These are phyloP conservation scores for Kodamaea hsintzibuensis DNA, from an alignment of 805 yeast species.

Conservation along the genomic window DNA sequence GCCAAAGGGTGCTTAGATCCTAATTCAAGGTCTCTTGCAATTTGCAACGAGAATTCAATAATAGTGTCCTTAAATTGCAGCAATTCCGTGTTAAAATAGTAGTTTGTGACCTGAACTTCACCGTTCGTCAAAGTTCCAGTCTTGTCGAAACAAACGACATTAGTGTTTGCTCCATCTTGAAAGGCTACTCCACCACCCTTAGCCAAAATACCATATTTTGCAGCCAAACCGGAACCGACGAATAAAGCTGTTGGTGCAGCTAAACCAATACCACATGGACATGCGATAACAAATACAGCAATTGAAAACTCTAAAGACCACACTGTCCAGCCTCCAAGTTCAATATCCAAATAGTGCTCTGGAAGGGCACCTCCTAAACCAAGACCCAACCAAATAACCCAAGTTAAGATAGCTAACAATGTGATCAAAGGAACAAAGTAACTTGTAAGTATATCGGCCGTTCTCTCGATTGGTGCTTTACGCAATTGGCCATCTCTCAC, in stretches of 20 bases:
- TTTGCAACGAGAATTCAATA: slow-evolving; percentile 39
- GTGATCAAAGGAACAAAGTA: slow-evolving; percentile 73
- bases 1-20: slow-evolving; percentile 73
- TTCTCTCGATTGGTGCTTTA: slow-evolving; percentile 71
- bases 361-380: slow-evolving; percentile 60
- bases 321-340: slow-evolving; percentile 71
- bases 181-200: slow-evolving; percentile 83
- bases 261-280: slow-evolving; percentile 83
- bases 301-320: slow-evolving; percentile 80
- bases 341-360: slow-evolving; percentile 54
- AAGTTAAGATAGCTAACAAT: slow-evolving; percentile 57
- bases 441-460: slow-evolving; percentile 69
- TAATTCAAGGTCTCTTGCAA: slow-evolving; percentile 58
- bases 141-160: slow-evolving; percentile 72
- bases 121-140: slow-evolving; percentile 80
- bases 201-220: slow-evolving; percentile 71
- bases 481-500: slow-evolving; percentile 74
- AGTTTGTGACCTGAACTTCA: slow-evolving; percentile 56
- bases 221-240: slow-evolving; percentile 79
- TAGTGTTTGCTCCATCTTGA: slow-evolving; percentile 68
- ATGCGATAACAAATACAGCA: slow-evolving; percentile 78
- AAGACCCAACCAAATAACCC: slow-evolving; percentile 67
- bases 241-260: slow-evolving; percentile 85
- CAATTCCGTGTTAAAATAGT: slow-evolving; percentile 23
- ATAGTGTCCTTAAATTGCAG: slow-evolving; percentile 16